Evolutionary conservation across 148 eudicot genomes (phyloP).

Genomic region (Tetragonia tetragonoides): DNA sequence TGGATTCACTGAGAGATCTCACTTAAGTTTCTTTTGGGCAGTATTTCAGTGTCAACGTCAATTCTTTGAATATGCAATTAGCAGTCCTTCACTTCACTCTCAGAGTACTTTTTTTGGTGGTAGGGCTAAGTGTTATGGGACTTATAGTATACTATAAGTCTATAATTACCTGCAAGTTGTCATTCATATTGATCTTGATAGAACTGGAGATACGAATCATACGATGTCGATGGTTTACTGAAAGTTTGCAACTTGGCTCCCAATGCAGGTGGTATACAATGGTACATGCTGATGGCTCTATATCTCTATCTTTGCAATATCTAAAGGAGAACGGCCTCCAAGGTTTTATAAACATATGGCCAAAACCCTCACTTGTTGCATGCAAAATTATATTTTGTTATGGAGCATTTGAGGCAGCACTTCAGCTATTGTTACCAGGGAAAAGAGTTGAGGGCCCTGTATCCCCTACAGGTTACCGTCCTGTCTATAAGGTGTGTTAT

Average conservation of each 20-base stretch:
- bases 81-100: too few relatives aligned
- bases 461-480: conserved; percentile 85
- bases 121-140: too few relatives aligned
- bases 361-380: conserved; percentile 70
- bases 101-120: too few relatives aligned
- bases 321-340: conserved; percentile 58
- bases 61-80: too few relatives aligned
- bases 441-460: conserved; percentile 90
- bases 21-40: too few relatives aligned
- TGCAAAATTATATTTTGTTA: conserved; percentile 84
- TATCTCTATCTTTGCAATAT: conserved; percentile 53
- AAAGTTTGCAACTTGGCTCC: conserved; percentile 1
- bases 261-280: conserved; percentile 89
- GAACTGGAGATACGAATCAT: too few relatives aligned
- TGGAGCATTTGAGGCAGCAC: conserved; percentile 88
- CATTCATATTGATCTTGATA: too few relatives aligned
- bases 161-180: too few relatives aligned
- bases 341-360: conserved; percentile 77
- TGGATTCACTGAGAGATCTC: too few relatives aligned
- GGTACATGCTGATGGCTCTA: conserved; percentile 96
- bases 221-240: background rate
- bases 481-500: conserved; percentile 75
- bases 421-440: conserved; percentile 82
- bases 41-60: too few relatives aligned
- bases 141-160: too few relatives aligned